Percentiles rank a stretch among this genome's conserved stretches.
Conservation (phyloP, 768 basidiomycete genomes). For the Trametes gibbosa region DNA sequence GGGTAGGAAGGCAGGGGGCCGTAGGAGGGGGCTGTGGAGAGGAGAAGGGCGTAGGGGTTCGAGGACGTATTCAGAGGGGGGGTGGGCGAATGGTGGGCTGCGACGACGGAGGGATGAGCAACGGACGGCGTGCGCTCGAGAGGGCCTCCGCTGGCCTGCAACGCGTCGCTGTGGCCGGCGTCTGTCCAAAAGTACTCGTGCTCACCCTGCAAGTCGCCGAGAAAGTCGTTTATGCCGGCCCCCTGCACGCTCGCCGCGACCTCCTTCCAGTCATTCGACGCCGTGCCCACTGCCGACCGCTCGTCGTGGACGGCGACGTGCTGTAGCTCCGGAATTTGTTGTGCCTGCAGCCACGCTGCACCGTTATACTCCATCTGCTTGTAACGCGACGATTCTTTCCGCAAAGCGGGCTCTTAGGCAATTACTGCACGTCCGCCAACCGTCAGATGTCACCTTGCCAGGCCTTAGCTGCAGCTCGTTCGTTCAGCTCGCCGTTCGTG, state of each 20-base stretch:
- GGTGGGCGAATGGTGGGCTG: slow-evolving; percentile 34
- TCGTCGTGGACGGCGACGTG: slow-evolving; percentile 21
- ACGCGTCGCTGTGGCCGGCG: slow-evolving; percentile 20
- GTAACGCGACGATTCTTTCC: slow-evolving; percentile 35
- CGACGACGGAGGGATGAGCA: slow-evolving; percentile 10
- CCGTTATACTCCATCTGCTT: slow-evolving; percentile 47
- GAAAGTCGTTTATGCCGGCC: slow-evolving; percentile 41
- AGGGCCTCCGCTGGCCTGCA: slow-evolving; percentile 3
- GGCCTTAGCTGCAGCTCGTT: slow-evolving; percentile 25
- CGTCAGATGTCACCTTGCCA: slow-evolving; percentile 26
- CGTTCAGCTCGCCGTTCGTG: slow-evolving; percentile 29
- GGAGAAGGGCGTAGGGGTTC: slow-evolving; percentile 39
- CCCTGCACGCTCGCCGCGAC: slow-evolving; percentile 33
- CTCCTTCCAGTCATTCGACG: slow-evolving; percentile 30
- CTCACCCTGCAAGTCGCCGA: slow-evolving; percentile 45
- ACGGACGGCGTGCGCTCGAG: not conserved
- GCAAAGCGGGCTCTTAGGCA: slow-evolving; percentile 42
- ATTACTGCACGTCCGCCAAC: slow-evolving; percentile 31
- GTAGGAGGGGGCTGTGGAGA: slow-evolving; percentile 42
- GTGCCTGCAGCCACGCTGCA: slow-evolving; percentile 40
- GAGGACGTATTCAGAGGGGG: slow-evolving; percentile 39
- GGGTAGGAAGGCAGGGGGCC: slow-evolving; percentile 55
- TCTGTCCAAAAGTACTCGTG: slow-evolving; percentile 21
- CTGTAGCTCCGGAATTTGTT: slow-evolving; percentile 30
- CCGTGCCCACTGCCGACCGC: slow-evolving; percentile 14